Conservation (phyloP, 306 rosid genomes). For the Vigna reflexopilosa region DNA sequence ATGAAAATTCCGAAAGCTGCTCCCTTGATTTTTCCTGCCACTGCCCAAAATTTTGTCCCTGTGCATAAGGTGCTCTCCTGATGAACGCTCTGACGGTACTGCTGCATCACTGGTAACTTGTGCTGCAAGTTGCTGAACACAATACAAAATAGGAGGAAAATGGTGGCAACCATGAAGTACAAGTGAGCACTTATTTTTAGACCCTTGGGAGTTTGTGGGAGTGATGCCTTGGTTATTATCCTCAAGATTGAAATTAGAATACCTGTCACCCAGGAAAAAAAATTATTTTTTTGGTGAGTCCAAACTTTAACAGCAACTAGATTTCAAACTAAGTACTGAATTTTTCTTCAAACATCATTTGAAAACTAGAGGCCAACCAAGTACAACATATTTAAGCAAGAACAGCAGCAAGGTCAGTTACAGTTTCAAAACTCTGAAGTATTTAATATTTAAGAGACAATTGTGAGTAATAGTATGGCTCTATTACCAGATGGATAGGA, state of each 20-base stretch:
- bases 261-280: slow-evolving; percentile 60
- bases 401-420: slow-evolving; percentile 7
- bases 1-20: slow-evolving; percentile 77
- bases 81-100: slow-evolving; percentile 51
- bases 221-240: slow-evolving; percentile 82
- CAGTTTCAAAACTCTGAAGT: neutral
- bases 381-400: neutral
- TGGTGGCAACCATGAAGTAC: slow-evolving; percentile 74
- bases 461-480: neutral
- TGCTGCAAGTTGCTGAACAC: slow-evolving; percentile 71
- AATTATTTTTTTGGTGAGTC: slow-evolving; percentile 11
- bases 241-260: slow-evolving; percentile 78
- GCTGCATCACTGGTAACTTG: slow-evolving; percentile 81
- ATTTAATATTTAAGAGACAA: neutral
- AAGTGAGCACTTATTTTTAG: slow-evolving; percentile 83
- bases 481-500: slow-evolving; percentile 21
- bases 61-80: slow-evolving; percentile 55
- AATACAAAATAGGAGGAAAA: slow-evolving; percentile 76
- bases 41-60: slow-evolving; percentile 61
- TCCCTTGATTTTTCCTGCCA: slow-evolving; percentile 61
- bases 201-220: slow-evolving; percentile 81
- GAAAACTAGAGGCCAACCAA: slow-evolving; percentile 18
- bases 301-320: neutral
- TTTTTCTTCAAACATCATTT: slow-evolving; percentile 14
- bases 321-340: neutral